Base-by-base conservation (phyloP, 2,329 filamentous ascomycete genomes). In the Akanthomyces muscarius region DNA sequence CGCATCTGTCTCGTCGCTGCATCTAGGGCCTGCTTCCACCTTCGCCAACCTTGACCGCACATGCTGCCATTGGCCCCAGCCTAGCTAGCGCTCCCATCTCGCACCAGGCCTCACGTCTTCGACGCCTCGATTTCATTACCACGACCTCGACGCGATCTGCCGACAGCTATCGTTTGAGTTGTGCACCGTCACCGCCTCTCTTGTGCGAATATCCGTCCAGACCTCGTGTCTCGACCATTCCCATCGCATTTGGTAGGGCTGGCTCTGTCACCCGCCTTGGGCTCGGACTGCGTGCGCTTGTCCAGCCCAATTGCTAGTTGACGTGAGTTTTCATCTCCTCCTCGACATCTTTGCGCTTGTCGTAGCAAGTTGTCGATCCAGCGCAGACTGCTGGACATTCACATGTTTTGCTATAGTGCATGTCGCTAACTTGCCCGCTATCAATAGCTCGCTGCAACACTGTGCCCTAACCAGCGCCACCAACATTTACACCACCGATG, bases 401-500 rank as follows among this genome's bases (percentile, higher is more conserved):
- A 14, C 21, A 23, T 38, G 2, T 23, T 36, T 48, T 23, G 11
- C 18, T n/a, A 21, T 28, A n/a, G 28, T 53, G 47, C 56, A 45
- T 28, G 36, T 44, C 25, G n/a, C 53, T 63, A 52, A 58, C 45
- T n/a, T 23, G n/a, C 23, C 48, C 48, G 23, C 53, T 25, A 33
- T 42, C 23, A n/a, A 41, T 38, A 63, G 53, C 23, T 41, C 41
- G 28, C 33, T 16, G 50, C 62, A 69, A 65, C 63, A 65, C 42
- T 63, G 75, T 77, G 74, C 70, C 74, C 66, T 72, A 72, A 61
- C 70, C 70, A 62, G 70, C 66, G 62, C 69, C 70, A 62, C 58
- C 67, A 63, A 63, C 67, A 57, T 70, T 56, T 54, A 65, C 59
- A 63, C 65, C 63, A 68, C 71, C 70, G 70, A 75, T 65, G 72